Conservation (phyloP, 345 rosid species). For the Carallia pectinifolia region DNA sequence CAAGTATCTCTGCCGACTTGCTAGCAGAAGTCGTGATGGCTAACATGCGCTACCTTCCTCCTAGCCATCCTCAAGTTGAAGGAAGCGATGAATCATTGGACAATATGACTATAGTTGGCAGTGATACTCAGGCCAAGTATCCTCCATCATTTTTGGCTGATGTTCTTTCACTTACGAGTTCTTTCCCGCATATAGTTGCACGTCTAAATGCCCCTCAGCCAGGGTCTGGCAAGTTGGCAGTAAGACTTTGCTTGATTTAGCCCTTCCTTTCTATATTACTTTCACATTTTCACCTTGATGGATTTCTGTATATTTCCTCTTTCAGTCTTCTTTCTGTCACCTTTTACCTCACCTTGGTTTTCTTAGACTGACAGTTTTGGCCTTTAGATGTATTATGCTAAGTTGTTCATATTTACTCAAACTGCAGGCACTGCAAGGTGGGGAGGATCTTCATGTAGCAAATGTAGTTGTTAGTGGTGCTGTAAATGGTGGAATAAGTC, state of each 20-base stretch:
- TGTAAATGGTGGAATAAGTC: constrained; percentile 30
- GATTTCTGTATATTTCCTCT: neutral
- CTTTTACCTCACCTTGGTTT: neutral
- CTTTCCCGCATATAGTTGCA: constrained; percentile 74
- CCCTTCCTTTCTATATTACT: neutral
- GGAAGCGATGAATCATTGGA: constrained; percentile 53
- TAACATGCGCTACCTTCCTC: constrained; percentile 79
- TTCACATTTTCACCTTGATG: neutral
- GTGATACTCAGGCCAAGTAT: constrained; percentile 63
- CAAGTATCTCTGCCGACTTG: constrained; percentile 89
- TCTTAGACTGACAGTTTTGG: neutral
- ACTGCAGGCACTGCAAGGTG: constrained; percentile 41
- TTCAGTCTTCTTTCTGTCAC: constrained; percentile 4
- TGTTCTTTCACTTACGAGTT: constrained; percentile 72
- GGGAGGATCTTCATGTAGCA: constrained; percentile 42
- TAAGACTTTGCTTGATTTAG: constrained; percentile 14
- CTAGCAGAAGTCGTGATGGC: constrained; percentile 97
- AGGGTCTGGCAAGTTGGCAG: constrained; percentile 39
- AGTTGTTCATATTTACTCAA: constrained; percentile 21
- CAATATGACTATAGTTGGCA: constrained; percentile 66
- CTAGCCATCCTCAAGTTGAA: constrained; percentile 42
- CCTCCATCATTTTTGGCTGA: constrained; percentile 68
- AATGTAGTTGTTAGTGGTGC: constrained; percentile 26
- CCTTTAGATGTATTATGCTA: constrained; percentile 4
- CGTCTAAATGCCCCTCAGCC: constrained; percentile 37